These are phyloP conservation scores for Ganoderma boninense DNA, from an alignment of 1,284 basidiomycete genomes.

Conservation along the genomic window DNA sequence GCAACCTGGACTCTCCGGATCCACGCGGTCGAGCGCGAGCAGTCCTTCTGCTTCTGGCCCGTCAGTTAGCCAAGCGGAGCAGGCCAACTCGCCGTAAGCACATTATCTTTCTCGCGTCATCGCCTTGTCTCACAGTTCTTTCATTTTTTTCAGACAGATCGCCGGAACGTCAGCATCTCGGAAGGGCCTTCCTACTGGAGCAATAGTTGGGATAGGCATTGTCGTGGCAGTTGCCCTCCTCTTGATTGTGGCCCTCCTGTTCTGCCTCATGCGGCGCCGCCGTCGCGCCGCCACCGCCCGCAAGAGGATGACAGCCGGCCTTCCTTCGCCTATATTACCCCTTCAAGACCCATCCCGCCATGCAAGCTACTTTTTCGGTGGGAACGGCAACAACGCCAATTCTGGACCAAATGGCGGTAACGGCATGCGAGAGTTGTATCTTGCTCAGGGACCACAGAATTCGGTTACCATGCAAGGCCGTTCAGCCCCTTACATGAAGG, in stretches of 20 bases:
- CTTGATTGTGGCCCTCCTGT: conserved; percentile 39
- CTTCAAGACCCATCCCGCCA: conserved; percentile 51
- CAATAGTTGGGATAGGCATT: conserved; percentile 43
- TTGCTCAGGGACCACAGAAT: conserved; percentile 12
- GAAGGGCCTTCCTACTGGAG: conserved; percentile 29
- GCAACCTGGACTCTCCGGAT: conserved; percentile 2
- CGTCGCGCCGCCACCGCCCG: conserved; percentile 26
- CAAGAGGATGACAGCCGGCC: conserved; percentile 10
- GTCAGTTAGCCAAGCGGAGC: conserved; percentile 20
- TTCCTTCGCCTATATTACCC: conserved; percentile 46
- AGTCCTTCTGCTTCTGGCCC: conserved; percentile 1
- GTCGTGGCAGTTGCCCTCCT: conserved; percentile 43
- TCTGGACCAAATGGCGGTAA: not conserved
- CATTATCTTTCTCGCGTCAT: not conserved
- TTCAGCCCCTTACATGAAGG: conserved; percentile 12
- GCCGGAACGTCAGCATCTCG: conserved; percentile 13
- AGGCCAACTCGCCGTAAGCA: conserved; percentile 23
- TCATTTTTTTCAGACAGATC: conserved; percentile 9
- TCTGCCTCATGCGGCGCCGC: conserved; percentile 42
- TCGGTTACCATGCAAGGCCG: not conserved
- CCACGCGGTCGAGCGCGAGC: not conserved
- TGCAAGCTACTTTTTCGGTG: conserved; percentile 36
- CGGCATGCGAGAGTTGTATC: conserved; percentile 21
- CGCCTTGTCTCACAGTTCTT: not conserved
- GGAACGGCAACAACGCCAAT: conserved; percentile 3